Evolutionary conservation across 1,139 yeast species (phyloP).

Genomic region (Saccharomycopsis crataegensis): DNA sequence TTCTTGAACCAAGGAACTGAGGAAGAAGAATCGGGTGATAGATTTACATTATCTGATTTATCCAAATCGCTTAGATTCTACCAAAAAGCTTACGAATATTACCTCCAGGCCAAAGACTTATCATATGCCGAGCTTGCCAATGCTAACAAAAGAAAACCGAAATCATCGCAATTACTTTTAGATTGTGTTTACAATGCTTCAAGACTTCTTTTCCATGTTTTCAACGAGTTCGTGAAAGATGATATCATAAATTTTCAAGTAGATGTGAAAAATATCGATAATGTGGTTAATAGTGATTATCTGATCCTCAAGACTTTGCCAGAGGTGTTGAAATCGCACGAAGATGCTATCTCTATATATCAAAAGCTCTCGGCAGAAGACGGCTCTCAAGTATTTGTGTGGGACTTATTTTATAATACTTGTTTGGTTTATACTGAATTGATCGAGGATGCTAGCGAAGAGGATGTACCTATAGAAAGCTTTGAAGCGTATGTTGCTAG

Average conservation of each 20-base stretch:
- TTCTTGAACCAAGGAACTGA: conserved; percentile 40
- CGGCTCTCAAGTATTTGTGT: conserved; percentile 24
- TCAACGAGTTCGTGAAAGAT: conserved; percentile 33
- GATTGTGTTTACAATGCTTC: conserved; percentile 39
- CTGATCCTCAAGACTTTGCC: conserved; percentile 32
- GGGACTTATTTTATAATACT: conserved; percentile 39
- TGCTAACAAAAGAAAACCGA: background rate
- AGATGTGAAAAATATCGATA: conserved; percentile 33
- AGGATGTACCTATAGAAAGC: conserved; percentile 17
- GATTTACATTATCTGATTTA: conserved; percentile 49
- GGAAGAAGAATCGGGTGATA: conserved; percentile 51
- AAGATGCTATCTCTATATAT: conserved; percentile 25
- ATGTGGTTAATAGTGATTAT: conserved; percentile 28
- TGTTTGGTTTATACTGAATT: conserved; percentile 40
- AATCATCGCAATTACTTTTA: conserved; percentile 15
- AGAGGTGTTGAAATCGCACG: conserved; percentile 29
- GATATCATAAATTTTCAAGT: conserved; percentile 32
- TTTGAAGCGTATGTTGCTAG: conserved; percentile 16
- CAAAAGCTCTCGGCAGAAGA: conserved; percentile 22
- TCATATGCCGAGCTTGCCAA: conserved; percentile 25
- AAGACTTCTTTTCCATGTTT: conserved; percentile 41
- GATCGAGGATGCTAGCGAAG: conserved; percentile 31
- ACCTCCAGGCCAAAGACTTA: conserved; percentile 28
- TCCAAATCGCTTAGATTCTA: conserved; percentile 46
- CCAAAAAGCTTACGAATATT: conserved; percentile 38